phyloP scores from a whole-genome alignment of 2,329 filamentous ascomycete genomes.

The Phoma sp. region DNA sequence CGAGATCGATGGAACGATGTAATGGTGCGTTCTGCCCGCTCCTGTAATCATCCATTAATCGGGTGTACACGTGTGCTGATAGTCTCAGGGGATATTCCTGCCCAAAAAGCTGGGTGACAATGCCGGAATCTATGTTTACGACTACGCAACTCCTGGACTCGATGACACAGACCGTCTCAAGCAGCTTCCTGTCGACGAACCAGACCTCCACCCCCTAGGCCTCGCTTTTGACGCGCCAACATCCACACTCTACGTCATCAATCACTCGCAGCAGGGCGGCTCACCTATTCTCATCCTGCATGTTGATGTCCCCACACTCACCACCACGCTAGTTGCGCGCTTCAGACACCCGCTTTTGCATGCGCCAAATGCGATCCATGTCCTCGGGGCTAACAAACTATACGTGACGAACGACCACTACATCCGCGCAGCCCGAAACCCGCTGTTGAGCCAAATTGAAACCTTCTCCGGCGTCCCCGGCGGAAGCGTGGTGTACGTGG shows the following conservation, averaged over 20 bases:
- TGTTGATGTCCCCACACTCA: conserved; percentile 29
- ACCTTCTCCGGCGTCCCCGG: conserved; percentile 48
- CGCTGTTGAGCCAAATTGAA: conserved; percentile 46
- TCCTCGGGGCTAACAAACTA: conserved; percentile 42
- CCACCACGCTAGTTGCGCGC: conserved; percentile 40
- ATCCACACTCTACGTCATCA: conserved; percentile 50
- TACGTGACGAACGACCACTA: conserved; percentile 55
- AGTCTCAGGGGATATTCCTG: conserved; percentile 39
- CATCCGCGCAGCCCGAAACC: conserved; percentile 36
- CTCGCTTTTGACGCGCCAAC: conserved; percentile 47
- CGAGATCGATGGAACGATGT: conserved; percentile 56
- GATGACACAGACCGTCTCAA: conserved; percentile 29
- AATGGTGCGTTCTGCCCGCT: conserved; percentile 44
- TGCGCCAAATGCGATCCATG: conserved; percentile 51
- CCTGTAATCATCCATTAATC: background rate
- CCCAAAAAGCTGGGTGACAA: conserved; percentile 23
- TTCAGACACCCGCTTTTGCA: conserved; percentile 43
- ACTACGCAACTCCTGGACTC: conserved; percentile 40
- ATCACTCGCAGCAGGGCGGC: conserved; percentile 45
- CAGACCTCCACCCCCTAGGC: conserved; percentile 54
- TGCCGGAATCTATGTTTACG: conserved; percentile 50
- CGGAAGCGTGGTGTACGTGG: conserved; percentile 48
- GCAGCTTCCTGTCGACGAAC: conserved; percentile 28
- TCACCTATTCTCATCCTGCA: conserved; percentile 44
- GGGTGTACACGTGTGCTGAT: background rate